Conservation (phyloP, 2,329 filamentous ascomycete genomes). For the Penicillium sp. region DNA sequence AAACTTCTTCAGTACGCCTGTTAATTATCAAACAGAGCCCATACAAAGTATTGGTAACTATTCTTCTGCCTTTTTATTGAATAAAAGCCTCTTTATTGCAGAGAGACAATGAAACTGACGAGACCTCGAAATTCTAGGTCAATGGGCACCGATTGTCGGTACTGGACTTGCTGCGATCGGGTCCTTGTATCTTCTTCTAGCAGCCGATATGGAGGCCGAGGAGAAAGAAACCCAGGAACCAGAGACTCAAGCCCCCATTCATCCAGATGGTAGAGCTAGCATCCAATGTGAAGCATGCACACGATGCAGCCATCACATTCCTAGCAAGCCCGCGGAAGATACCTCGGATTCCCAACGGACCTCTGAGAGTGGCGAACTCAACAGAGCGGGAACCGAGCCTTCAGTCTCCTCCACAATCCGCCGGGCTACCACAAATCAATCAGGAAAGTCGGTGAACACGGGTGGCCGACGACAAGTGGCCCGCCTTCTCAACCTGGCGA, state of each 20-base stretch:
- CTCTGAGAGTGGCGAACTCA: constrained; percentile 6
- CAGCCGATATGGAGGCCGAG: constrained; percentile 37
- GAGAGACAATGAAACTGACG: background rate
- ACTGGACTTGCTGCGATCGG: constrained; percentile 62
- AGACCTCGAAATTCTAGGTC: constrained; percentile 25
- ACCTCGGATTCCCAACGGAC: background rate
- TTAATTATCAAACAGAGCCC: constrained; percentile 64
- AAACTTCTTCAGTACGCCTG: constrained; percentile 64
- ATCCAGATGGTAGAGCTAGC: background rate
- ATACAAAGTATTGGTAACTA: constrained; percentile 62
- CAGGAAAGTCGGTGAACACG: constrained; percentile 27
- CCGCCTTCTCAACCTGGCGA: constrained; percentile 47
- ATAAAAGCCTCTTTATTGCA: background rate
- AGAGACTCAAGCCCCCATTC: background rate
- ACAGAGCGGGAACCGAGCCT: background rate
- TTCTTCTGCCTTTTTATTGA: background rate
- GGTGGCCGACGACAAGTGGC: constrained; percentile 51
- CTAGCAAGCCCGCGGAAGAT: background rate
- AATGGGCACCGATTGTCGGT: constrained; percentile 51
- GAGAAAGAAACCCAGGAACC: constrained; percentile 23
- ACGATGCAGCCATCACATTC: background rate
- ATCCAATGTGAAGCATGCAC: constrained; percentile 2
- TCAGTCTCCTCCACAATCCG: constrained; percentile 5
- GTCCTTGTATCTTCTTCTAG: constrained; percentile 60
- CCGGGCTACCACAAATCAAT: constrained; percentile 14